Conservation (phyloP, 116 monocot species). For the Dioscorea cayenensis region DNA sequence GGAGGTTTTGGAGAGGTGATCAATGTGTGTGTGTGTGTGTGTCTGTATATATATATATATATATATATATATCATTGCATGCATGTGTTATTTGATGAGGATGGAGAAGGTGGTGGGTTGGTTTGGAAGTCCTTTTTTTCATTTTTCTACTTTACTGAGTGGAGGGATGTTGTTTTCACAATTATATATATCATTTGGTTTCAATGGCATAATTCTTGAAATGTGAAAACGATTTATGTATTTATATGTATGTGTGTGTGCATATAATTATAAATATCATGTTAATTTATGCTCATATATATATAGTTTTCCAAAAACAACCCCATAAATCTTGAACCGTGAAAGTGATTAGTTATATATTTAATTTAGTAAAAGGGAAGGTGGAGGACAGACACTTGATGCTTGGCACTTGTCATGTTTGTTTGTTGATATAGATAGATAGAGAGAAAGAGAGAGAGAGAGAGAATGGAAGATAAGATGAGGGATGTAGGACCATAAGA, state of each 20-base stretch:
- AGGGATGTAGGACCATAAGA: not conserved
- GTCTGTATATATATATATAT: too few relatives aligned
- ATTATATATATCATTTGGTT: not conserved
- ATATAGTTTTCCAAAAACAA: too few relatives aligned
- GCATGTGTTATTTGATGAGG: not conserved
- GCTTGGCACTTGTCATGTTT: too few relatives aligned
- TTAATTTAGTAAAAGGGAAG: not conserved
- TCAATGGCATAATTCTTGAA: not conserved
- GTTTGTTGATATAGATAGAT: too few relatives aligned
- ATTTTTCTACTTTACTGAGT: not conserved
- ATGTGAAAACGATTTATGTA: too few relatives aligned
- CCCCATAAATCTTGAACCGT: not conserved
- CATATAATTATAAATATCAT: too few relatives aligned
- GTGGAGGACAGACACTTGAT: not conserved
- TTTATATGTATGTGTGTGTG: too few relatives aligned
- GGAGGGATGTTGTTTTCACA: not conserved
- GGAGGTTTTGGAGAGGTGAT: not conserved
- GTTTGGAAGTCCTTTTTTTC: not conserved
- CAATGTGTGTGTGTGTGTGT: too few relatives aligned
- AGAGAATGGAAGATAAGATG: not conserved
- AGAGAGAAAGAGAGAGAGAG: slow-evolving; percentile 1
- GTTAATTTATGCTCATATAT: too few relatives aligned
- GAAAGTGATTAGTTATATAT: too few relatives aligned
- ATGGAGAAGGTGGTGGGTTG: not conserved
- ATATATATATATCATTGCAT: not conserved